Conservation (phyloP, 2,329 filamentous ascomycete genomes). For the Microdochium nivale region DNA sequence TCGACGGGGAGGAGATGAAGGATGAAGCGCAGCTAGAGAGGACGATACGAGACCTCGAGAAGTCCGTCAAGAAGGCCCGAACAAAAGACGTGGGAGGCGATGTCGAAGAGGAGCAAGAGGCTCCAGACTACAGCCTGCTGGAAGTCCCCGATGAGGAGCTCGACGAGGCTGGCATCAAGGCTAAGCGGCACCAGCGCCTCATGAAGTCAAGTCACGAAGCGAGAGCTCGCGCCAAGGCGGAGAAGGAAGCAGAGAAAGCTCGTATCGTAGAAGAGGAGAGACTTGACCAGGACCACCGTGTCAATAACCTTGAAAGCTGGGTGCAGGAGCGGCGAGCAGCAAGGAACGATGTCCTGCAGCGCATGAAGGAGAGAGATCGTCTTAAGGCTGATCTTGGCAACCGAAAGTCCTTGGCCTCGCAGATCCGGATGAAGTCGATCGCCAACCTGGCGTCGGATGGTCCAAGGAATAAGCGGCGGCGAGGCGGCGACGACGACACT, state of each 20-base stretch:
- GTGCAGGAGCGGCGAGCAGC: conserved; percentile 71
- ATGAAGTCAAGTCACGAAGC: conserved; percentile 95
- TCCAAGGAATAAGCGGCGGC: conserved; percentile 75
- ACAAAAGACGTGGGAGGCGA: conserved; percentile 87
- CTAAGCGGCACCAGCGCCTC: conserved; percentile 85
- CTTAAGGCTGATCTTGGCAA: conserved; percentile 93
- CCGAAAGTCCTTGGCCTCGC: conserved; percentile 89
- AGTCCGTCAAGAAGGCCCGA: conserved; percentile 77
- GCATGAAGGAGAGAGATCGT: conserved; percentile 87
- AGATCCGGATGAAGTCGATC: conserved; percentile 97
- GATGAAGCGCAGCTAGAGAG: conserved; percentile 82
- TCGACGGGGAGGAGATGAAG: conserved; percentile 87
- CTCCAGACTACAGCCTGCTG: conserved; percentile 78
- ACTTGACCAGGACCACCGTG: conserved; percentile 72
- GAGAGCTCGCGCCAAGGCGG: conserved; percentile 83
- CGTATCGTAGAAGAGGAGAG: conserved; percentile 76
- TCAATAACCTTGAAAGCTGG: conserved; percentile 81
- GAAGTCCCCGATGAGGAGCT: conserved; percentile 87
- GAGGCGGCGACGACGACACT: conserved; percentile 78
- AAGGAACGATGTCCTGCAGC: conserved; percentile 61
- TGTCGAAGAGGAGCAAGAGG: conserved; percentile 64
- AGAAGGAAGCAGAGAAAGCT: conserved; percentile 89
- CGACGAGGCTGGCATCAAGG: conserved; percentile 82
- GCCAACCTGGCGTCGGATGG: conserved; percentile 90
- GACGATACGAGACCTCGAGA: conserved; percentile 81